phyloP scores from a whole-genome alignment of 805 yeast genomes.

The Candida hispaniensis region DNA sequence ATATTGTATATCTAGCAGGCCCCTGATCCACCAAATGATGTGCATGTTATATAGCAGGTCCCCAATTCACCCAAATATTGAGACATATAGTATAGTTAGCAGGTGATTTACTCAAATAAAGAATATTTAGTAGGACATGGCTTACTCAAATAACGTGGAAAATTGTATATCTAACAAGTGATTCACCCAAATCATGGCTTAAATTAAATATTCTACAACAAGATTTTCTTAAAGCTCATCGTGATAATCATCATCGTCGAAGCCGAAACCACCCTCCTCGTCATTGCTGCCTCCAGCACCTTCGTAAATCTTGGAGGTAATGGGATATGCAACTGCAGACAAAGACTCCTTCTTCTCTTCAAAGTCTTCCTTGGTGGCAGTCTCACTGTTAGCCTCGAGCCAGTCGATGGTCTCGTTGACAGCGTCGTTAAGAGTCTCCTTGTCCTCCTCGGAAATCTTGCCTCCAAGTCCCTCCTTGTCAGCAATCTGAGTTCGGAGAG shows the following conservation, averaged over 20 bases:
- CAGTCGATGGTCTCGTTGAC: conserved; percentile 77
- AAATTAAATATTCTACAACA: conserved; percentile 15
- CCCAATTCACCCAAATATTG: no score
- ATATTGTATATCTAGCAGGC: no score
- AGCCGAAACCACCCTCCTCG: conserved; percentile 43
- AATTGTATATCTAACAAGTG: no score
- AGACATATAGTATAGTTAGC: no score
- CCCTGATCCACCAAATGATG: no score
- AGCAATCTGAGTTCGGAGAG: conserved; percentile 58
- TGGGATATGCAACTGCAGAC: conserved; percentile 78
- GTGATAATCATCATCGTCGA: conserved; percentile 53
- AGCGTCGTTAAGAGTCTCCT: conserved; percentile 80
- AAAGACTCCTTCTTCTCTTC: conserved; percentile 83
- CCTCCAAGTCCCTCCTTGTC: conserved; percentile 57
- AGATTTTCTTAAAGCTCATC: conserved; percentile 39
- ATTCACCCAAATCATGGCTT: no score
- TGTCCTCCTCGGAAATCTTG: conserved; percentile 81
- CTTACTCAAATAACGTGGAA: no score
- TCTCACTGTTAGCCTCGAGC: conserved; percentile 76
- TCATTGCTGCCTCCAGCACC: conserved; percentile 38
- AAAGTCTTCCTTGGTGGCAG: conserved; percentile 85
- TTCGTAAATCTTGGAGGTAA: conserved; percentile 75
- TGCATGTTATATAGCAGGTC: no score
- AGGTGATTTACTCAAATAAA: no score
- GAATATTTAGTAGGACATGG: no score